Evolutionary conservation across 2,329 filamentous ascomycete species (phyloP).

Genomic region (Chaetomium sp.): DNA sequence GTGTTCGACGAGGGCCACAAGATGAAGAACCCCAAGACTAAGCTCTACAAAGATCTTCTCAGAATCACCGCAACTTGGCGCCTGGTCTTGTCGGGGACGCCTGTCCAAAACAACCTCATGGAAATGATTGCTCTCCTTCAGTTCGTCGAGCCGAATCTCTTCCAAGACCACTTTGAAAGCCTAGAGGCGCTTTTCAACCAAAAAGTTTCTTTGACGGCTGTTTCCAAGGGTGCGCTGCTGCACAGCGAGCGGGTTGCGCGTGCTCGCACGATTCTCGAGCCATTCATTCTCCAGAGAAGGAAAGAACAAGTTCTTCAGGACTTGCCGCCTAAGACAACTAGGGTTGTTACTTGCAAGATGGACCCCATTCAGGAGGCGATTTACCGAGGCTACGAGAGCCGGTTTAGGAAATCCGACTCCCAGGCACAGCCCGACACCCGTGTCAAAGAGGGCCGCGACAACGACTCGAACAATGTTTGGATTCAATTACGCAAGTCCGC

Average conservation of each 20-base stretch:
- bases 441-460: slow-evolving; percentile 46
- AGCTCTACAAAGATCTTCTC: slow-evolving; percentile 72
- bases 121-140: slow-evolving; percentile 85
- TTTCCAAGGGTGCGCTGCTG: slow-evolving; percentile 73
- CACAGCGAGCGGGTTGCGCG: slow-evolving; percentile 81
- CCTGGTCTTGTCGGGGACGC: slow-evolving; percentile 82
- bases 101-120: slow-evolving; percentile 88
- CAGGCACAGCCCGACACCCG: slow-evolving; percentile 48
- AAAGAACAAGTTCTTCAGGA: slow-evolving; percentile 87
- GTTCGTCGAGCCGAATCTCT: slow-evolving; percentile 88
- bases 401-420: slow-evolving; percentile 57
- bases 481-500: slow-evolving; percentile 90
- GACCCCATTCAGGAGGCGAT: slow-evolving; percentile 64
- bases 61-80: slow-evolving; percentile 75
- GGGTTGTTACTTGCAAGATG: slow-evolving; percentile 76
- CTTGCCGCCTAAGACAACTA: slow-evolving; percentile 71
- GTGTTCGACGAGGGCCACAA: slow-evolving; percentile 95
- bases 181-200: slow-evolving; percentile 86
- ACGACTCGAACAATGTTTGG: slow-evolving; percentile 64
- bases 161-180: slow-evolving; percentile 67
- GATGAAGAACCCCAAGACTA: slow-evolving; percentile 80
- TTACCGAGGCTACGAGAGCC: slow-evolving; percentile 59
- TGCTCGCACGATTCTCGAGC: slow-evolving; percentile 86
- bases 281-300: slow-evolving; percentile 88
- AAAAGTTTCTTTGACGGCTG: slow-evolving; percentile 76